These are phyloP conservation scores for Trichoderma hamatum DNA, from an alignment of 2,329 filamentous ascomycete genomes.

Conservation along the genomic window DNA sequence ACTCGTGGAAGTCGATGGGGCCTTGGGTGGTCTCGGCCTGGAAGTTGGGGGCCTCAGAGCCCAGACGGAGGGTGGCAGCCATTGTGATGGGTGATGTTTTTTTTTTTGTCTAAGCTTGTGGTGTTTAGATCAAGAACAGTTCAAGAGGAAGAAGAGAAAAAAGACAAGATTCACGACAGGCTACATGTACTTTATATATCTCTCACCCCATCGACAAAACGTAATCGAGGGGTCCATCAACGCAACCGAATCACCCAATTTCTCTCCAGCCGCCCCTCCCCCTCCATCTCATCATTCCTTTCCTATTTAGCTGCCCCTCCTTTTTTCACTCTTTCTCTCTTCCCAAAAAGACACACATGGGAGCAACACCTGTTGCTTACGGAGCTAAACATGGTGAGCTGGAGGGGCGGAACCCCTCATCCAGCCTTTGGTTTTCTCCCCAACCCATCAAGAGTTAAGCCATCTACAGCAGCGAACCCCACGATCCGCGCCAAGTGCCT, in stretches of 20 bases:
- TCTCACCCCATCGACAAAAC: slow-evolving; percentile 13
- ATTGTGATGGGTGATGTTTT: slow-evolving; percentile 33
- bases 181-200: slow-evolving; percentile 23
- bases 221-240: slow-evolving; percentile 26
- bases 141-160: background rate
- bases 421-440: background rate
- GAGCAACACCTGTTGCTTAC: background rate
- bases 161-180: background rate
- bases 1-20: slow-evolving; percentile 81
- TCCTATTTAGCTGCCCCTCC: slow-evolving; percentile 5
- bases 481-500: slow-evolving; percentile 27
- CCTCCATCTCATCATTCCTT: slow-evolving; percentile 14
- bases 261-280: slow-evolving; percentile 14
- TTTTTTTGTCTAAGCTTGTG: slow-evolving; percentile 8
- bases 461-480: slow-evolving; percentile 7
- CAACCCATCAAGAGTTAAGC: background rate
- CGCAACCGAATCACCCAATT: slow-evolving; percentile 24
- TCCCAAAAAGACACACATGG: background rate
- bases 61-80: slow-evolving; percentile 59
- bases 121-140: background rate
- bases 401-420: background rate
- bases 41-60: slow-evolving; percentile 76
- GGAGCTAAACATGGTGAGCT: slow-evolving; percentile 1
- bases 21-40: slow-evolving; percentile 77
- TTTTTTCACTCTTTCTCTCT: background rate